Evolutionary conservation across 116 monocot genomes (phyloP).

Genomic region (Trichopus zeylanicus): DNA sequence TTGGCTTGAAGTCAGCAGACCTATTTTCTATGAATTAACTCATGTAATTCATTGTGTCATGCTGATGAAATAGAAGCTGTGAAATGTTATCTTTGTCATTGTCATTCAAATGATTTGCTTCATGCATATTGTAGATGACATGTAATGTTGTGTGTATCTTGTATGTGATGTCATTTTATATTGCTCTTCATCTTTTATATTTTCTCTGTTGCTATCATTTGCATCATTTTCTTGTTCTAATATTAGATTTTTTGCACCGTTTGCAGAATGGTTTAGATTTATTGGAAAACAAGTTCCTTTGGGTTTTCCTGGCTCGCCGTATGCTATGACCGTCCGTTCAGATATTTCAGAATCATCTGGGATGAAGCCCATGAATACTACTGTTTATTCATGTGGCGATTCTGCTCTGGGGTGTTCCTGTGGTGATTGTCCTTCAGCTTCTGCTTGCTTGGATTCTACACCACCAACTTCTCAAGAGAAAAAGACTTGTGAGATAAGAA

Average conservation of each 20-base stretch:
- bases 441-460: constrained; percentile 35
- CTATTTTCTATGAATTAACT: too few relatives aligned
- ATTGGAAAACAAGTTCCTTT: constrained; percentile 58
- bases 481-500: constrained; percentile 47
- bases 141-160: too few relatives aligned
- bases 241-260: constrained; percentile 3
- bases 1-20: too few relatives aligned
- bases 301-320: constrained; percentile 70
- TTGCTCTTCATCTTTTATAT: not conserved
- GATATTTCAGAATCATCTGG: constrained; percentile 40
- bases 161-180: not conserved
- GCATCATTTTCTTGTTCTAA: not conserved
- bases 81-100: too few relatives aligned
- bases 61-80: too few relatives aligned
- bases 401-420: constrained; percentile 88
- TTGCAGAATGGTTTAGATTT: constrained; percentile 80
- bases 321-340: constrained; percentile 58
- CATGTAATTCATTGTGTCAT: too few relatives aligned
- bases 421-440: constrained; percentile 90
- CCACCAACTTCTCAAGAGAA: constrained; percentile 29
- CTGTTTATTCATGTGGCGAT: constrained; percentile 83
- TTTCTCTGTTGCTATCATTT: not conserved
- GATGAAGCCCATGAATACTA: constrained; percentile 69
- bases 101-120: not conserved
- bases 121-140: not conserved